Evolutionary conservation across 2,329 filamentous ascomycete species (phyloP), one percentile per base, ranked within the genome.

Genomic region (Calonectria honghensis): DNA sequence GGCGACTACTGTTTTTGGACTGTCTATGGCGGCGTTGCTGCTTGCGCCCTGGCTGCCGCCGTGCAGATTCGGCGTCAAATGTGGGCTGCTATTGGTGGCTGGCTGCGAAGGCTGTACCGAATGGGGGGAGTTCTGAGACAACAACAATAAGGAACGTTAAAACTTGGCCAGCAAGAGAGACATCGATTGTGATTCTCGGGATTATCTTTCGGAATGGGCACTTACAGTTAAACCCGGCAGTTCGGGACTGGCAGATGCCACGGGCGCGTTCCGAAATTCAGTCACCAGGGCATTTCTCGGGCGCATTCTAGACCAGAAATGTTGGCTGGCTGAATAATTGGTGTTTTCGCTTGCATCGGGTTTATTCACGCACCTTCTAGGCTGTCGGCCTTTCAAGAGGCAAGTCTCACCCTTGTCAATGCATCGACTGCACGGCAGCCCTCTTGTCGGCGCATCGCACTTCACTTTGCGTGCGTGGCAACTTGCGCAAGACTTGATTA

Each of bases 391-490:
- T 48, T 57, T 64, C 41, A 70, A 50, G 6, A 64, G 16, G 39
- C 68, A 70, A 6, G 31, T 54, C 27, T 70, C 68, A 7, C 68
- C 68, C 59, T 61, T 64, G 35, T 70, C 68, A 10, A 27, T 5
- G 31, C 68, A 70, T 11, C 68, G 68, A n/a, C 41, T 70, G 48
- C 68, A 70, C 3, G 68, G 68, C 32, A 70, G 24, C 9, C 68
- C 68, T 27, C 35, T 70, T 18, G 68, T 65, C 18, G 68, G 35
- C 3, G 68, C 68, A 32, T 70, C 68, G 45, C 68, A 70, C 29
- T 48, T 65, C 11, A 70, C 68, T 32, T 70, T 70, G 57, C 68
- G 68, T n/a, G 45, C 45, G 45, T 70, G 68, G 50, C 68, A 70
- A n/a, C 2, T 70, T 11, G 57, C 57, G 48, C 68, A 70, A 2